These are phyloP conservation scores for Aspergillus sojae DNA, from an alignment of 2,329 filamentous ascomycete species.

Conservation along the genomic window DNA sequence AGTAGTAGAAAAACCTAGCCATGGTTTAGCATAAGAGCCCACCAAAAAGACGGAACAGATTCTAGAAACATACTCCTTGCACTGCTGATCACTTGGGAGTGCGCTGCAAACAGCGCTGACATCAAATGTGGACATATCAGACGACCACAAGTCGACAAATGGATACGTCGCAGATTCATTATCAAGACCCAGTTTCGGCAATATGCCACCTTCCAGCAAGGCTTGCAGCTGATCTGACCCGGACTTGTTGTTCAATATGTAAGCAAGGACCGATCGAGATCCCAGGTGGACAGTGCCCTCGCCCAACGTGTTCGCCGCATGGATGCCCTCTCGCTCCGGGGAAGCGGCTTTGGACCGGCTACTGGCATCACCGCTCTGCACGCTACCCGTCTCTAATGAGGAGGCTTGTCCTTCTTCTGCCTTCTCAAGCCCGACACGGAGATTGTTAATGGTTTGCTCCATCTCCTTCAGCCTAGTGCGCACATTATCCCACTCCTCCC, in stretches of 20 bases:
- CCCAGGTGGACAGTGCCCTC: conserved; percentile 65
- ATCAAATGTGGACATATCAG: conserved; percentile 60
- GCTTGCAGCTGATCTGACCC: conserved; percentile 54
- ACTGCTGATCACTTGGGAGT: conserved; percentile 61
- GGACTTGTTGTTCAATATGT: conserved; percentile 60
- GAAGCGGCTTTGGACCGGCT: conserved; percentile 37
- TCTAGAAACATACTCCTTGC: conserved; percentile 48
- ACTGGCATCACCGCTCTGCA: conserved; percentile 34
- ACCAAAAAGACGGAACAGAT: too few relatives aligned
- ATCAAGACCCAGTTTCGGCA: conserved; percentile 65
- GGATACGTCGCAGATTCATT: conserved; percentile 68
- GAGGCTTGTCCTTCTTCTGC: conserved; percentile 34
- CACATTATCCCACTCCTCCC: conserved; percentile 49
- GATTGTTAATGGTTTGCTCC: conserved; percentile 44
- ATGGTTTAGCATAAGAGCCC: not conserved
- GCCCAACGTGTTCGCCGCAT: conserved; percentile 61
- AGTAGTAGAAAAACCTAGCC: conserved; percentile 58
- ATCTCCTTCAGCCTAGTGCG: conserved; percentile 46
- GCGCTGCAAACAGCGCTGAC: conserved; percentile 61
- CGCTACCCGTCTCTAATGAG: conserved; percentile 32
- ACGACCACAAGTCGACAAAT: conserved; percentile 67
- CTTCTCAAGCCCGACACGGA: conserved; percentile 43
- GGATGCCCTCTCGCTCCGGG: conserved; percentile 57
- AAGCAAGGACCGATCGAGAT: conserved; percentile 63
- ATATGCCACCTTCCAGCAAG: conserved; percentile 61